Conservation (phyloP, 108 stramenopile genomes). For the Nannochloropsis granulata region DNA sequence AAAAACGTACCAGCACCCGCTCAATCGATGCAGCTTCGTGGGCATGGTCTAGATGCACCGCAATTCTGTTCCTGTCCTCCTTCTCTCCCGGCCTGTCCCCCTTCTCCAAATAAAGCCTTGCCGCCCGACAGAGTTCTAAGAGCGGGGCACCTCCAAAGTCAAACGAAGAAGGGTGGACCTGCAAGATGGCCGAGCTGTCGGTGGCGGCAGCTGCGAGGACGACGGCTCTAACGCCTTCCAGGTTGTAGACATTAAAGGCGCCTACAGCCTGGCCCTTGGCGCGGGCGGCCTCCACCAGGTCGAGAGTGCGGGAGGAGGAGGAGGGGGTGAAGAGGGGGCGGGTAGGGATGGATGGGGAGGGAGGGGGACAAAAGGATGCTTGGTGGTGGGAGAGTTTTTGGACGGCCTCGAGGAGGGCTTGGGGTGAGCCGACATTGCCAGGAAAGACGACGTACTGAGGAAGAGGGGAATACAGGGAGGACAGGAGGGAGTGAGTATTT, state of each 20-base stretch:
- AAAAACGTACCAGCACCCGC: neutral
- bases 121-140: neutral
- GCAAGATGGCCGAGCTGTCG: slow-evolving; percentile 23
- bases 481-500: neutral
- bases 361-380: neutral
- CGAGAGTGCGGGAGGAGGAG: neutral
- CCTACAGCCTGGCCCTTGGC: slow-evolving; percentile 16
- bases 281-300: slow-evolving; percentile 15
- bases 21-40: neutral
- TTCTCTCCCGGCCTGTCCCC: neutral
- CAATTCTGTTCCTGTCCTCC: neutral
- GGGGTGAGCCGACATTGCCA: slow-evolving; percentile 41
- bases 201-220: slow-evolving; percentile 12
- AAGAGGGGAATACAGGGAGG: neutral
- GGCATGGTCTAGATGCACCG: slow-evolving; percentile 34
- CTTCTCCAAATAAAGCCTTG: neutral
- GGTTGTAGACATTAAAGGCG: slow-evolving; percentile 32
- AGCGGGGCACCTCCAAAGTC: neutral
- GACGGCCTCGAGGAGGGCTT: slow-evolving; percentile 30
- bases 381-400: neutral
- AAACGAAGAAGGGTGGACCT: slow-evolving; percentile 7
- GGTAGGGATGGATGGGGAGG: neutral
- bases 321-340: neutral
- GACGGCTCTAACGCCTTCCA: slow-evolving; percentile 29
- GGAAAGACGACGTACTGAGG: slow-evolving; percentile 43